These are phyloP conservation scores for Helianthus annuus DNA, from an alignment of 129 eudicot genomes.

Conservation along the genomic window DNA sequence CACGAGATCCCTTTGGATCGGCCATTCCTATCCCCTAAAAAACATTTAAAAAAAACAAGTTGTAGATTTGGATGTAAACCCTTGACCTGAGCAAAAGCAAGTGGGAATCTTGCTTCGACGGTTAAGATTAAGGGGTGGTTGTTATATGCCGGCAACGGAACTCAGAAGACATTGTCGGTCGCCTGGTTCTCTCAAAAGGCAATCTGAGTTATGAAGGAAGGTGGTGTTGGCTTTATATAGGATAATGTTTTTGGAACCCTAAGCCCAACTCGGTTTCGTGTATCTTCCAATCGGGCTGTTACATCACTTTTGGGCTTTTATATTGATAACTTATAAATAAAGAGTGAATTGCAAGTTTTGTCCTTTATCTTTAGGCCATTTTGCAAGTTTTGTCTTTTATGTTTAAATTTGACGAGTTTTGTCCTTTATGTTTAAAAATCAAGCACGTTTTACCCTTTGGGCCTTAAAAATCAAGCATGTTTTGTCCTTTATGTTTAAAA, in stretches of 20 bases:
- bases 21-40: background rate
- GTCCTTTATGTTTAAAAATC: too few relatives aligned
- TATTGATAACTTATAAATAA: too few relatives aligned
- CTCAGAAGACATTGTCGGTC: constrained; percentile 27
- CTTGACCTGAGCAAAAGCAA: constrained; percentile 17
- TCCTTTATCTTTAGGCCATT: too few relatives aligned
- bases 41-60: background rate
- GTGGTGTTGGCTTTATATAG: background rate
- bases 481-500: too few relatives aligned
- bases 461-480: too few relatives aligned
- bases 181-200: constrained; percentile 37
- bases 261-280: background rate
- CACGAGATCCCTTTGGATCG: constrained; percentile 36
- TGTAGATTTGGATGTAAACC: background rate
- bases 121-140: background rate
- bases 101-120: constrained; percentile 4
- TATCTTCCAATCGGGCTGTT: background rate
- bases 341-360: too few relatives aligned
- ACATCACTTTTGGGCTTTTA: background rate
- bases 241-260: constrained; percentile 2
- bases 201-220: background rate
- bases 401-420: too few relatives aligned
- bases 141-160: constrained; percentile 42
- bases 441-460: too few relatives aligned
- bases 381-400: too few relatives aligned